phyloP scores from a whole-genome alignment of 176 grass and related monocot genomes.

The Stipa capillata region DNA sequence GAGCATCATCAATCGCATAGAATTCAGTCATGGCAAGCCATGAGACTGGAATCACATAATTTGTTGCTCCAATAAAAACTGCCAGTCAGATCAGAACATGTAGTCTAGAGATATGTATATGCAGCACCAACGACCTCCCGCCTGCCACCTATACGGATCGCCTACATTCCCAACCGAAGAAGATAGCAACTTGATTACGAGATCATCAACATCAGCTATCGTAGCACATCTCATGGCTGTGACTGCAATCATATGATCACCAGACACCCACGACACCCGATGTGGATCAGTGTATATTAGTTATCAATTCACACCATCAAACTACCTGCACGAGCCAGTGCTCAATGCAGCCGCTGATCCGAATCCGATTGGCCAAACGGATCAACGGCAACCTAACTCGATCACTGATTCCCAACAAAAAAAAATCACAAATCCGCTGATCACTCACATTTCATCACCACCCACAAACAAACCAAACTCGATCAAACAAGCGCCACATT shows the following conservation, averaged over 20 bases:
- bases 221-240: neutral
- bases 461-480: no score
- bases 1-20: neutral
- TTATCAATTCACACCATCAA: neutral
- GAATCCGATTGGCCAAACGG: neutral
- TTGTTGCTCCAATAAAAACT: neutral
- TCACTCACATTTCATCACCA: neutral
- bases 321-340: neutral
- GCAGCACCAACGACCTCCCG: neutral
- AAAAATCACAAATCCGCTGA: neutral
- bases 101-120: neutral
- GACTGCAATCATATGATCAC: neutral
- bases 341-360: neutral
- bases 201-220: neutral
- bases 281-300: neutral
- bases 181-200: neutral
- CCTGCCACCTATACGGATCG: neutral
- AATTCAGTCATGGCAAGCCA: neutral
- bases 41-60: neutral
- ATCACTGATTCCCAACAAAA: neutral
- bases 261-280: neutral
- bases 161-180: neutral
- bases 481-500: neutral
- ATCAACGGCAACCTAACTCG: neutral
- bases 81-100: neutral